phyloP scores from a whole-genome alignment of 1,139 yeast genomes.

The Taphrina communis region DNA sequence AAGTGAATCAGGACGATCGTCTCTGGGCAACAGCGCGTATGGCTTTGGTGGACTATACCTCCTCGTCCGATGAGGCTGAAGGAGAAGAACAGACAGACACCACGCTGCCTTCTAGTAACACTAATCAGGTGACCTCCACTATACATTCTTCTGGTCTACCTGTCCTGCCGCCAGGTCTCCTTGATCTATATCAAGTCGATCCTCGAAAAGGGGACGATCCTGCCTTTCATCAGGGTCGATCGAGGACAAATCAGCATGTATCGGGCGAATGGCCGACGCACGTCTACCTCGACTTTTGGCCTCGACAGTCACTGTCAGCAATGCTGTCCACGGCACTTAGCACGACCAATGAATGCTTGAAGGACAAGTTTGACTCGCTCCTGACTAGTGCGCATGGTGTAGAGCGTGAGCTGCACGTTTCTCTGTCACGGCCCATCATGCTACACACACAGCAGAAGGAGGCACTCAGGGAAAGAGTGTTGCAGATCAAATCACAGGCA shows the following conservation, averaged over 20 bases:
- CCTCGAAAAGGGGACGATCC: slow-evolving; percentile 35
- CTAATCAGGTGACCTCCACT: not conserved
- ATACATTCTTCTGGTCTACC: not conserved
- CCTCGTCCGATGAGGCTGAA: slow-evolving; percentile 17
- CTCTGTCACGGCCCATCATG: slow-evolving; percentile 6
- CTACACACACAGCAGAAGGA: not conserved
- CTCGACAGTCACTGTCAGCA: not conserved
- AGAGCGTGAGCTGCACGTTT: slow-evolving; percentile 13
- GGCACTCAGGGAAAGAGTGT: not conserved
- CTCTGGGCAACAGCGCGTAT: not conserved
- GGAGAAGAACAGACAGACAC: not conserved
- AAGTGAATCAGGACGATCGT: too few species aligned
- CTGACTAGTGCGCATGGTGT: slow-evolving; percentile 10
- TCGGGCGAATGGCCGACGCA: slow-evolving; percentile 33
- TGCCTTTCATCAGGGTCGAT: slow-evolving; percentile 34
- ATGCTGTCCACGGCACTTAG: not conserved
- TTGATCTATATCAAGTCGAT: slow-evolving; percentile 26
- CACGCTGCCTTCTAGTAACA: not conserved
- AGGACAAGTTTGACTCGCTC: not conserved
- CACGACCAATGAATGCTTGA: not conserved
- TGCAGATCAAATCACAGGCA: not conserved
- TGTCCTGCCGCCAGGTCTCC: slow-evolving; percentile 10
- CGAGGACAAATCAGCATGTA: slow-evolving; percentile 9
- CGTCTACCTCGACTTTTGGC: slow-evolving; percentile 21
- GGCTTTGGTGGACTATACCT: slow-evolving; percentile 12